Evolutionary conservation across 106 monocot species (phyloP).

Genomic region (Dendrobium catenatum): DNA sequence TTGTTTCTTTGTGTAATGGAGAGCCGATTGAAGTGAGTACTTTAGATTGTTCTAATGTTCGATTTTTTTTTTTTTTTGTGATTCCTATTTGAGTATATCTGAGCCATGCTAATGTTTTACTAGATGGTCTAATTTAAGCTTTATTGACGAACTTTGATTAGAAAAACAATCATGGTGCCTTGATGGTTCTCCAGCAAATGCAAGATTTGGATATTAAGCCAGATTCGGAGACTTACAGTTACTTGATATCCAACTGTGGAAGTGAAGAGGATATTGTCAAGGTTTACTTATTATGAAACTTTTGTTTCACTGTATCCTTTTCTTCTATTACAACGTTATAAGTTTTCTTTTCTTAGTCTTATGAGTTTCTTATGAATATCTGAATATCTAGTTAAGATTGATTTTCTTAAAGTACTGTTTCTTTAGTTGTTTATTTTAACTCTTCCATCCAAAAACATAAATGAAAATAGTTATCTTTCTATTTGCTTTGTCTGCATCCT

Average conservation of each 20-base stretch:
- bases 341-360: neutral
- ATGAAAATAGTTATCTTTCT: neutral
- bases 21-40: neutral
- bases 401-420: neutral
- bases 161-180: slow-evolving; percentile 50
- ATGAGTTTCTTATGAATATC: neutral
- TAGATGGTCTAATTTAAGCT: neutral
- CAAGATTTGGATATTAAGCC: slow-evolving; percentile 44
- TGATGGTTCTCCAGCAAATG: slow-evolving; percentile 61
- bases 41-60: neutral
- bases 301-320: neutral
- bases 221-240: slow-evolving; percentile 84
- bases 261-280: slow-evolving; percentile 58
- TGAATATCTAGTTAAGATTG: neutral
- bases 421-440: neutral
- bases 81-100: neutral
- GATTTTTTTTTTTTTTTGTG: neutral
- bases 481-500: neutral
- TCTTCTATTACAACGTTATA: neutral
- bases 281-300: slow-evolving; percentile 26
- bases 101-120: neutral
- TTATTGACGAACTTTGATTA: slow-evolving; percentile 5
- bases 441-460: neutral
- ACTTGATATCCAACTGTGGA: slow-evolving; percentile 63
- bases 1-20: neutral